Percentiles rank a stretch among this genome's conserved stretches.
Conservation (phyloP, 352 stramenopile genomes). For the Blastocystis sp. region DNA sequence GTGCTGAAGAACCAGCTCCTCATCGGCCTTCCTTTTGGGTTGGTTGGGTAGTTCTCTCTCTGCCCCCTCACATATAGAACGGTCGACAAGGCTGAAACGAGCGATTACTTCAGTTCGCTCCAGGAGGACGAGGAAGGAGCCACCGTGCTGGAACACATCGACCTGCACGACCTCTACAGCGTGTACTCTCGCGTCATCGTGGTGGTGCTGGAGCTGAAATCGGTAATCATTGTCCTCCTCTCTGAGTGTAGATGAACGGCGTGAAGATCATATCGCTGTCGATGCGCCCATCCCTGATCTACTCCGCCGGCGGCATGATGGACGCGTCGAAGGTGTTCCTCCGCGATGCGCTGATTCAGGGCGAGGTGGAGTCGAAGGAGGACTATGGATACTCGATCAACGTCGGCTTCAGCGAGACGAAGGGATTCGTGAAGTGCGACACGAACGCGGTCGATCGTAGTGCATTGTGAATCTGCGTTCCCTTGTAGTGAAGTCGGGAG, state of each 20-base stretch:
- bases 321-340: background rate
- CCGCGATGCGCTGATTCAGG: slow-evolving; percentile 46
- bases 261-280: slow-evolving; percentile 49
- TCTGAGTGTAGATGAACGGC: background rate
- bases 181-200: slow-evolving; percentile 50
- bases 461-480: background rate
- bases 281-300: slow-evolving; percentile 68
- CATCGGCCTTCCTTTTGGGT: slow-evolving; percentile 37
- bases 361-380: slow-evolving; percentile 42
- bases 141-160: slow-evolving; percentile 9
- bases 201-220: slow-evolving; percentile 15
- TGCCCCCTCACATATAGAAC: background rate
- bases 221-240: background rate
- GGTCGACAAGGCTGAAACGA: slow-evolving; percentile 38
- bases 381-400: slow-evolving; percentile 68
- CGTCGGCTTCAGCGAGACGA: slow-evolving; percentile 48
- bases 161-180: slow-evolving; percentile 44
- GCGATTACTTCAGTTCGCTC: slow-evolving; percentile 30
- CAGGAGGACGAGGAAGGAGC: slow-evolving; percentile 5
- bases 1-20: slow-evolving; percentile 18
- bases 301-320: background rate
- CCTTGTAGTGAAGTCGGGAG: background rate
- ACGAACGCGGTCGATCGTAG: background rate
- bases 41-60: background rate
- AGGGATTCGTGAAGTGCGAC: slow-evolving; percentile 64